phyloP scores from a whole-genome alignment of 2,329 filamentous ascomycete species.

The Fusarium protoensiforme region DNA sequence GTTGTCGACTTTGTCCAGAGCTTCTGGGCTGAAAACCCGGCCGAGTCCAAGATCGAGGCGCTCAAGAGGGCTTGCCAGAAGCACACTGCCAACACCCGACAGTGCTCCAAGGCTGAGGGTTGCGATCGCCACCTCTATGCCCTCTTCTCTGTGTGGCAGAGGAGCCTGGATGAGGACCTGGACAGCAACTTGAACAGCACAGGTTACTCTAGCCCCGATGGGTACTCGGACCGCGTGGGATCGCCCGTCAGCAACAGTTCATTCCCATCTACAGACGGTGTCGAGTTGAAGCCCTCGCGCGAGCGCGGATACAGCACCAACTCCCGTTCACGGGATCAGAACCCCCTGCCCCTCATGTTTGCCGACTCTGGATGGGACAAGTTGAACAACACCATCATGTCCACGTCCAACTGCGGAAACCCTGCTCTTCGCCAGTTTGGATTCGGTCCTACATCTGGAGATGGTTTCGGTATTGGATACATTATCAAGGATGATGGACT shows the following conservation, averaged over 20 bases:
- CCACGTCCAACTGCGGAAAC: constrained; percentile 98
- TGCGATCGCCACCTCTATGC: constrained; percentile 95
- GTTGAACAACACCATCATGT: constrained; percentile 92
- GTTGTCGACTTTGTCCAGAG: constrained; percentile 89
- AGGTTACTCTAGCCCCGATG: constrained; percentile 73
- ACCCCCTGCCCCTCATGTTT: constrained; percentile 81
- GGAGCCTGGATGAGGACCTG: constrained; percentile 76
- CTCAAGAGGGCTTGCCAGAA: constrained; percentile 85
- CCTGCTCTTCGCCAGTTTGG: constrained; percentile 94
- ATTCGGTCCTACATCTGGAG: constrained; percentile 92
- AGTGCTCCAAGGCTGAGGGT: constrained; percentile 89
- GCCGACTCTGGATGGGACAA: constrained; percentile 93
- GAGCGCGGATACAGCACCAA: constrained; percentile 66
- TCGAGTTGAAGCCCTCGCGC: constrained; percentile 52
- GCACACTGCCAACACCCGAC: constrained; percentile 82
- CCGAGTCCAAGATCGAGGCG: constrained; percentile 85
- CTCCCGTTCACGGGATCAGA: constrained; percentile 58
- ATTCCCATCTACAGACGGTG: constrained; percentile 46
- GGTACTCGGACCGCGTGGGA: constrained; percentile 55
- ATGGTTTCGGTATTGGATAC: constrained; percentile 97
- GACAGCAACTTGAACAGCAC: constrained; percentile 66
- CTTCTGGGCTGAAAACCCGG: constrained; percentile 93
- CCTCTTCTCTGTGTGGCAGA: constrained; percentile 94
- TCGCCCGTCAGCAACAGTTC: constrained; percentile 63
- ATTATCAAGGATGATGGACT: constrained; percentile 88